Percentiles rank a stretch among this genome's conserved stretches.
Evolutionary conservation across 176 grass and related monocot genomes (phyloP).

Genomic region (barley (Hordeum vulgare)): MorexV3_pseudomolecules_assembly NC_058518.1:406557745-406558244

Average conservation of each 20-base stretch:
- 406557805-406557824: neutral
- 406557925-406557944: neutral
- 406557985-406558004: neutral
- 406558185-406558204: no score
- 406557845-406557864: slow-evolving; percentile 57
- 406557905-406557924: slow-evolving; percentile 1
- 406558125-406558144: no score
- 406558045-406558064: slow-evolving; percentile 59
- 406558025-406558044: slow-evolving; percentile 75
- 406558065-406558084: slow-evolving; percentile 50
- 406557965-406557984: neutral
- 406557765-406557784: neutral
- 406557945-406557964: neutral
- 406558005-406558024: slow-evolving; percentile 15
- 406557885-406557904: slow-evolving; percentile 50
- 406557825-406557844: slow-evolving; percentile 31
- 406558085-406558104: neutral
- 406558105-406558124: no score
- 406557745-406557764: slow-evolving; percentile 23
- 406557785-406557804: neutral
- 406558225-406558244: no score
- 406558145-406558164: no score
- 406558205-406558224: no score
- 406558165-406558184: no score
- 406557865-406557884: slow-evolving; percentile 72